A percentile compares a stretch with the other conserved stretches of the same genome.
Conservation (phyloP, 768 basidiomycete species). For the Trametes gibbosa region DNA sequence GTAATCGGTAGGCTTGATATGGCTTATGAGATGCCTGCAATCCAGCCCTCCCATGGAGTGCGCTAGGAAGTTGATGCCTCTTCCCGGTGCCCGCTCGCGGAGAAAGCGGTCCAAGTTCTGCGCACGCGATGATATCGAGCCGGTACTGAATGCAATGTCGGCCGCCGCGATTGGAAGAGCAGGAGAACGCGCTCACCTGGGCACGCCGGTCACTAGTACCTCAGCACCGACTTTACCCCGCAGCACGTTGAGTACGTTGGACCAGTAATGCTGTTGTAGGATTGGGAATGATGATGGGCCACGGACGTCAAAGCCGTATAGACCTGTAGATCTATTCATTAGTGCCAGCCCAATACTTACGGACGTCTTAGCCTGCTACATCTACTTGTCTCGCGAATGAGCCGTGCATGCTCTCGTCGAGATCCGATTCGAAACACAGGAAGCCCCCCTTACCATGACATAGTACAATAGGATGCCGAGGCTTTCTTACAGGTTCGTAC, state of each 20-base stretch:
- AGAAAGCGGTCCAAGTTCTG: slow-evolving; percentile 73
- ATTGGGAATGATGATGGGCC: slow-evolving; percentile 82
- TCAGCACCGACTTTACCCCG: slow-evolving; percentile 83
- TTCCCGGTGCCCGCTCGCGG: slow-evolving; percentile 59
- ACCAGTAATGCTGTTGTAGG: slow-evolving; percentile 92
- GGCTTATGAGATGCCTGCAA: slow-evolving; percentile 87
- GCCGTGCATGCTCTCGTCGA: background rate
- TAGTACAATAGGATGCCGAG: slow-evolving; percentile 90
- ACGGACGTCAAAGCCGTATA: slow-evolving; percentile 93
- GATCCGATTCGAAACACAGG: background rate
- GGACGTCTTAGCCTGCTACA: too few relatives aligned
- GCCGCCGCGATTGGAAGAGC: background rate
- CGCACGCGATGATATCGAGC: slow-evolving; percentile 81
- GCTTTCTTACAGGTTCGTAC: slow-evolving; percentile 72
- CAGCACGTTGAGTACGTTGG: slow-evolving; percentile 77
- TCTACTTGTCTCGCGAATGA: too few relatives aligned
- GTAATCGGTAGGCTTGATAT: slow-evolving; percentile 79
- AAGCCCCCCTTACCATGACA: slow-evolving; percentile 73
- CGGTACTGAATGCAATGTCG: slow-evolving; percentile 56
- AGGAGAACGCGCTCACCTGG: slow-evolving; percentile 61
- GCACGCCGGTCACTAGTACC: slow-evolving; percentile 94
- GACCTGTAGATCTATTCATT: slow-evolving; percentile 44
- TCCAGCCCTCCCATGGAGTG: slow-evolving; percentile 99
- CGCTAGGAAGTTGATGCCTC: slow-evolving; percentile 88
- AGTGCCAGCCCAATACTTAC: background rate